phyloP scores from a whole-genome alignment of 179 eudicot genomes.

The Beta macrorhiza region DNA sequence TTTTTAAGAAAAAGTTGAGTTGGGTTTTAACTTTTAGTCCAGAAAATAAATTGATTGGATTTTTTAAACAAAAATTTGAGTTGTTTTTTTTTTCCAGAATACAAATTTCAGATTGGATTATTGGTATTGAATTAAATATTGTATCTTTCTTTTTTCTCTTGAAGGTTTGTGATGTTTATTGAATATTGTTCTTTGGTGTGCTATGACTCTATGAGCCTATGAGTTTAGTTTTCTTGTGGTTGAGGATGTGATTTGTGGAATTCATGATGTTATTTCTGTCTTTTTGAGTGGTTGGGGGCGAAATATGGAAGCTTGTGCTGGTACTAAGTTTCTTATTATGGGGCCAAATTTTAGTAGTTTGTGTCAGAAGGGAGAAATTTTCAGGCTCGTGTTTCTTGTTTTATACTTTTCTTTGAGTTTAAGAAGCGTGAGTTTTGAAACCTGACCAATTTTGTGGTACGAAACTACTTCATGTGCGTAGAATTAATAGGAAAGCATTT shows the following conservation, averaged over 20 bases:
- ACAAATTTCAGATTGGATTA: background rate
- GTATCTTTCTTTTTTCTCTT: background rate
- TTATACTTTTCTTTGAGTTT: slow-evolving; percentile 8
- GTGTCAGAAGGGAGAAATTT: slow-evolving; percentile 1
- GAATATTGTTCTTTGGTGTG: slow-evolving; percentile 7
- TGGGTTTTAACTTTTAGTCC: background rate
- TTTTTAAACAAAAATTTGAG: background rate
- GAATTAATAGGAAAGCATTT: background rate
- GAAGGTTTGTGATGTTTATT: background rate
- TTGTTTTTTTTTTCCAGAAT: background rate
- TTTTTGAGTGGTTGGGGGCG: slow-evolving; percentile 19
- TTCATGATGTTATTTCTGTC: slow-evolving; percentile 10
- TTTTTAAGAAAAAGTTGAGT: background rate
- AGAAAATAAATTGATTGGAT: background rate
- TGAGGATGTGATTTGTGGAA: slow-evolving; percentile 24
- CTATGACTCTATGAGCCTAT: background rate
- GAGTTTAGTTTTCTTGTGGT: background rate
- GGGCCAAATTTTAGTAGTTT: slow-evolving; percentile 19
- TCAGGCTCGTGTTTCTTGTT: slow-evolving; percentile 14
- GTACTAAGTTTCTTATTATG: slow-evolving; percentile 5
- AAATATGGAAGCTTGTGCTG: slow-evolving; percentile 14
- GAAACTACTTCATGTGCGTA: background rate
- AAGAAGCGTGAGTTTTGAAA: background rate
- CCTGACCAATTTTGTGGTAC: background rate
- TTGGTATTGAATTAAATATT: background rate